Conservation (phyloP, 768 basidiomycete species). For the Chalciporus chontae region DNA sequence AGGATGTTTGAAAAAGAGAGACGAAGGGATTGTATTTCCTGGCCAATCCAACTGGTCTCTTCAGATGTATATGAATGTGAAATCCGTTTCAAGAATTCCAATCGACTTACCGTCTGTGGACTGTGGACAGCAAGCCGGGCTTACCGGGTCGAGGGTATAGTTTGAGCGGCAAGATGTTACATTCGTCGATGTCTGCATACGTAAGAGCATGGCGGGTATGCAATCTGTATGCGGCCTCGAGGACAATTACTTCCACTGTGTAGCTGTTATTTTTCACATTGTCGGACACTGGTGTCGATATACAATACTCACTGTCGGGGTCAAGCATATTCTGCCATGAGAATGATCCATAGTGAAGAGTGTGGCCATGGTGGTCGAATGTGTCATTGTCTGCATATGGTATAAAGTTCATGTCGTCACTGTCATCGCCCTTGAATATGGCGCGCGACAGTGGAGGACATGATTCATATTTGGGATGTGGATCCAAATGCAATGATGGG, state of each 20-base stretch:
- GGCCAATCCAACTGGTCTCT: constrained; percentile 33
- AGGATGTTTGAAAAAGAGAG: constrained; percentile 9
- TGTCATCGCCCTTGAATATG: constrained; percentile 55
- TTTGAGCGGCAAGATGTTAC: constrained; percentile 40
- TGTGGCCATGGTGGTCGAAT: constrained; percentile 44
- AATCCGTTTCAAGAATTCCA: constrained; percentile 22
- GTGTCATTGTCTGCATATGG: constrained; percentile 59
- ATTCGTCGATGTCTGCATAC: constrained; percentile 46
- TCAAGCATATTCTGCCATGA: constrained; percentile 48
- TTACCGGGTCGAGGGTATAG: constrained; percentile 28
- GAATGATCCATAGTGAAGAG: constrained; percentile 39
- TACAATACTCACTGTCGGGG: constrained; percentile 38
- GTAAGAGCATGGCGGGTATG: constrained; percentile 36
- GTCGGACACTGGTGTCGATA: constrained; percentile 8
- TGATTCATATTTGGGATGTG: constrained; percentile 48
- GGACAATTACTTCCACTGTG: constrained; percentile 47
- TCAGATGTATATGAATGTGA: constrained; percentile 5
- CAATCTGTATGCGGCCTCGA: constrained; percentile 47
- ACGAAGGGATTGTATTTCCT: constrained; percentile 22
- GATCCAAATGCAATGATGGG: constrained; percentile 12
- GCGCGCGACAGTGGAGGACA: constrained; percentile 50
- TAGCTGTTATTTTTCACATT: constrained; percentile 15
- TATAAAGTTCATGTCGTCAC: constrained; percentile 53
- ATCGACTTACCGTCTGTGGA: constrained; percentile 20
- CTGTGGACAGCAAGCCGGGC: constrained; percentile 24